Evolutionary conservation across 1,284 basidiomycete genomes (phyloP), one percentile per base, ranked within the genome.

Genomic region (Irpex rosettiformis): DNA sequence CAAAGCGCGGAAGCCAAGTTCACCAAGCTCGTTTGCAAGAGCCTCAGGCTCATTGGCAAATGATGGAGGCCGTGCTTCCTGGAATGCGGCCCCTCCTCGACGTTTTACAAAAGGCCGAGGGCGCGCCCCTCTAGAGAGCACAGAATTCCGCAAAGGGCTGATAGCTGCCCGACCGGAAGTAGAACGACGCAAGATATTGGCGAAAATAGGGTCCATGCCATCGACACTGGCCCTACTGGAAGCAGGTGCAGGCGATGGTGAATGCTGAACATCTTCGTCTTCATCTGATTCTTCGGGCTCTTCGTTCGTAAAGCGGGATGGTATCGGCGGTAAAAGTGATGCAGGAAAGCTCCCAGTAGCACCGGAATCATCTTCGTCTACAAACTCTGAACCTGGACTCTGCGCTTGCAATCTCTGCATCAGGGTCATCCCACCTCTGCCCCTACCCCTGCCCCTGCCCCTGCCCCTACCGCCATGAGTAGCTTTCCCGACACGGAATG

Each of bases 121-220:
- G 45, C 81, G 77, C 3, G 76, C 71, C 16, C 79, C 74, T 48
- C 79, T 75, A 28, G 79, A 73, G 56, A 85, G 73, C 27, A 83
- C 70, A 51, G 83, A 77, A 54, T 80, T 79, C 47, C 84, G 80
- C 24, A 88, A 73, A 52, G 86, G 84, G 64, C 85, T 84, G 45
- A 75, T 69, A 22, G 79, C 47, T 1, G 86, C 81, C 24, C 78
- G 77, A 54, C 80, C 77, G 7, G 86, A 86, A 0, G 81, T 77
- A 1, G 82, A 77, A 28, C 83, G 82, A 58, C 80, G 81, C 42
- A 91, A 80, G 13, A 92, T 77, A 61, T 91, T 91, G 56, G 90
- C 89, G 67, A 91, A 93, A 0, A 75, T 79, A 8, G 91, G 91
- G 64, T 93, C 91, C 88, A 93, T 91, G 42, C 90, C 90, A 55